Base-by-base conservation (phyloP, 805 yeast species). In the Zygoascus bituminiphila region DNA sequence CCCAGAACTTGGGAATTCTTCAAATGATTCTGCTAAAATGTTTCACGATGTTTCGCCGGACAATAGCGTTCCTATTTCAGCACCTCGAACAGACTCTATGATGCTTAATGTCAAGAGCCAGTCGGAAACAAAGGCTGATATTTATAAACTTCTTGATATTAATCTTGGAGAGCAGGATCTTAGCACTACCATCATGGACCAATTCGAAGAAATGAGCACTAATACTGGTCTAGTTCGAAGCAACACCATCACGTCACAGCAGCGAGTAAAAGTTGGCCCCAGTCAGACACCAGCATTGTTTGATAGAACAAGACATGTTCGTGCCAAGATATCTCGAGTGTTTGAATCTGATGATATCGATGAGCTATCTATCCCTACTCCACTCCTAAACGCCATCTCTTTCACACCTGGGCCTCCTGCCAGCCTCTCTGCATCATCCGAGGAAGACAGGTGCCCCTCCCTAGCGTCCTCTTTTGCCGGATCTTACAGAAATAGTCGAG, bases 221-320 rank as follows among this genome's bases (percentile, higher is more conserved):
- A 15, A 46, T n/a, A 25, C 43, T 20, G 43, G 43, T n/a, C 54
- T 55, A 17, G 48, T 38, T 21, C 35, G 57, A 35, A 51, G 46
- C 14, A 54, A 51, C 40, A 54, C 58, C 14, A 54, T 54, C 43
- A 54, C 56, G 1, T 55, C 56, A 8, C 39, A 44, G 25, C 55
- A 48, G 17, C 41, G 47, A 22, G 40, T 51, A 20, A 42, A 31
- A 21, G 19, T 31, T 2, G 51, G 50, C 9, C 56, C 56, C 12
- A 50, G 54, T 17, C 24, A 42, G n/a, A 35, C 44, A 7, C 44
- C 44, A 8, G 24, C 43, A 20, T 33, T 19, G 46, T 41, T 10
- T 38, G 48, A 31, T 21, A 42, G 21, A 23, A 41, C 14, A 39
- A 49, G 19, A 52, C 50, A 12, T 23, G 46, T 10, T 23, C 31